Conservation (phyloP, 2,329 filamentous ascomycete genomes). For the Monilinia fructicola region DNA sequence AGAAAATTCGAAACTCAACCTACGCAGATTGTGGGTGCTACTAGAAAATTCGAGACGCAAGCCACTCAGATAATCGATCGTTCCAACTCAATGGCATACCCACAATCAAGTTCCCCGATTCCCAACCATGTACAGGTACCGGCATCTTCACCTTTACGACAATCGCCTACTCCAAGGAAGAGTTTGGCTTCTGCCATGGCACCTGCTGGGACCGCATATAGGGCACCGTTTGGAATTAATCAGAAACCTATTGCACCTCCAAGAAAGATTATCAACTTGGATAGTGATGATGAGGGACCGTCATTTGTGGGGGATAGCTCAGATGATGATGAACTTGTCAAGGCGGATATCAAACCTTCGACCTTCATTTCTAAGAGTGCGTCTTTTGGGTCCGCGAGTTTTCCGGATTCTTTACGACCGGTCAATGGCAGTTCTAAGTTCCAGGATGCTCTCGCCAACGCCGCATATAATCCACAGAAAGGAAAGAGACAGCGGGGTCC, state of each 20-base stretch:
- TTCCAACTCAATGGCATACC: conserved; percentile 34
- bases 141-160: conserved; percentile 71
- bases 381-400: conserved; percentile 42
- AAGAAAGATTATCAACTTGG: conserved; percentile 46
- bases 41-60: conserved; percentile 43
- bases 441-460: conserved; percentile 30
- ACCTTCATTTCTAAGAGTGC: conserved; percentile 50
- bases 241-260: conserved; percentile 45
- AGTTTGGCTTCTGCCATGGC: conserved; percentile 65
- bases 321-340: conserved; percentile 55
- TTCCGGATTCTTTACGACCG: conserved; percentile 31
- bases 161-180: conserved; percentile 28
- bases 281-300: conserved; percentile 57
- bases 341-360: conserved; percentile 60
- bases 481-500: conserved; percentile 41
- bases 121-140: conserved; percentile 68
- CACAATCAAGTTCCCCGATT: conserved; percentile 31
- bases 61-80: conserved; percentile 41
- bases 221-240: conserved; percentile 47
- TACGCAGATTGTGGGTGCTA: conserved; percentile 26
- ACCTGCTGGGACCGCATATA: conserved; percentile 71
- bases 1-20: conserved; percentile 44
- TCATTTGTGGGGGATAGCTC: conserved; percentile 62
- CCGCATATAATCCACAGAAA: conserved; percentile 29
- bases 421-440: conserved; percentile 48